phyloP scores from a whole-genome alignment of 805 yeast species.

The Blastobotrys attinorum region DNA sequence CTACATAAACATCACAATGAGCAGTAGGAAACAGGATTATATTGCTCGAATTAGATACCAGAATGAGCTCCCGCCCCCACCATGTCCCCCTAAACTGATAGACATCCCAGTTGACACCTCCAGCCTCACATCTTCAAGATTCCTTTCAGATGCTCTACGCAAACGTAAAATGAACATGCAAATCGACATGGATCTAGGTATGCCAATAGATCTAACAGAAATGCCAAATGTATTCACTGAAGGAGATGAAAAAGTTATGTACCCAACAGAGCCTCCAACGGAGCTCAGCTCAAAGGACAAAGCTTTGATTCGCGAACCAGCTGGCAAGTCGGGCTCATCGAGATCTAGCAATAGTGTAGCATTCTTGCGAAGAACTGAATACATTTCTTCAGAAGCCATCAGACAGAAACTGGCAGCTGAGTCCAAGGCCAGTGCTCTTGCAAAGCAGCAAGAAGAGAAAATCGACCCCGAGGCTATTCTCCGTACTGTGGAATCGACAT shows the following conservation, averaged over 20 bases:
- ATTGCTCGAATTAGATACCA: slow-evolving; percentile 71
- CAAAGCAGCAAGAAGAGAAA: slow-evolving; percentile 19
- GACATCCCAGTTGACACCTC: slow-evolving; percentile 43
- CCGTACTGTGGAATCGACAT: slow-evolving; percentile 67
- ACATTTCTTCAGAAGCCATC: slow-evolving; percentile 59
- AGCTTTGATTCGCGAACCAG: slow-evolving; percentile 72
- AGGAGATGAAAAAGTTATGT: slow-evolving; percentile 41
- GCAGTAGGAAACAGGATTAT: slow-evolving; percentile 30
- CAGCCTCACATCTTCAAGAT: slow-evolving; percentile 41
- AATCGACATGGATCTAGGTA: slow-evolving; percentile 49
- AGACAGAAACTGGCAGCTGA: slow-evolving; percentile 19
- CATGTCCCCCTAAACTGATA: slow-evolving; percentile 79
- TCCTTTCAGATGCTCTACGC: slow-evolving; percentile 64
- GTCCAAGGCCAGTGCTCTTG: slow-evolving; percentile 17
- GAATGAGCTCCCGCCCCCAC: slow-evolving; percentile 88
- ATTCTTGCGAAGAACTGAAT: slow-evolving; percentile 93
- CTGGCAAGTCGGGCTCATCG: slow-evolving; percentile 30
- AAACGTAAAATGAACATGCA: slow-evolving; percentile 60
- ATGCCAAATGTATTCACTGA: slow-evolving; percentile 62
- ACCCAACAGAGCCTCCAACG: slow-evolving; percentile 31
- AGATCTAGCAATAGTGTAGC: slow-evolving; percentile 38
- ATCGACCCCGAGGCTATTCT: slow-evolving; percentile 58
- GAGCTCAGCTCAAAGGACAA: slow-evolving; percentile 72
- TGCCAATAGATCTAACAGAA: slow-evolving; percentile 65
- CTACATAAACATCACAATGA: not conserved